A percentile compares a stretch with the other conserved stretches of the same genome.
phyloP scores from a whole-genome alignment of 495 filamentous ascomycete genomes.

The Lindgomyces ingoldianus region DNA sequence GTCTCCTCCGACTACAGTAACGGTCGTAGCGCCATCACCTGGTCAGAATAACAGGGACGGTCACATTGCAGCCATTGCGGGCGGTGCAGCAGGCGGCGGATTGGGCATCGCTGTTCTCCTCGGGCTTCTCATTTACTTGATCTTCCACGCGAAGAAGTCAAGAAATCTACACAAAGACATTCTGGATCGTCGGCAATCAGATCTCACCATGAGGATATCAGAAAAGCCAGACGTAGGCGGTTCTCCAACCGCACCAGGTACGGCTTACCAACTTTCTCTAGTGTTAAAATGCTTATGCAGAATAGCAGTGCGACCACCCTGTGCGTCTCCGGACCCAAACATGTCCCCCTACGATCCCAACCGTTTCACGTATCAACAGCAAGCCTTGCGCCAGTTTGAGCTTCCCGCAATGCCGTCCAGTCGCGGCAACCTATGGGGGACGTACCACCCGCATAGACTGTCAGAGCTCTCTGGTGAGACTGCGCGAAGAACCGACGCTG shows the following conservation, averaged over 20 bases:
- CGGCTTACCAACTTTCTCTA: neutral
- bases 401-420: constrained; percentile 4
- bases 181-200: constrained; percentile 6
- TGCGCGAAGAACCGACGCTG: neutral
- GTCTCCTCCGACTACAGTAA: constrained; percentile 1
- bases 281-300: neutral
- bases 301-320: neutral
- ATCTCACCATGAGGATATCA: neutral
- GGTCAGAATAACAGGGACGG: neutral
- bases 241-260: neutral
- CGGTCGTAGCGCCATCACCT: constrained; percentile 1
- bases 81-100: constrained; percentile 9
- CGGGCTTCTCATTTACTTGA: constrained; percentile 11
- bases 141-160: constrained; percentile 9
- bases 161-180: constrained; percentile 1
- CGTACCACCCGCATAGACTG: neutral
- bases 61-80: constrained; percentile 5
- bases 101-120: constrained; percentile 1
- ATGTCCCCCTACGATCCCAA: neutral
- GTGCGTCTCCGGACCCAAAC: neutral
- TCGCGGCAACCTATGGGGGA: neutral
- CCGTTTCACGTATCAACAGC: constrained; percentile 4
- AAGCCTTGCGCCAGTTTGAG: constrained; percentile 1
- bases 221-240: constrained; percentile 1
- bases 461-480: constrained; percentile 9